These are phyloP conservation scores for Lentinula sp. DNA, from an alignment of 768 basidiomycete genomes.

Conservation along the genomic window DNA sequence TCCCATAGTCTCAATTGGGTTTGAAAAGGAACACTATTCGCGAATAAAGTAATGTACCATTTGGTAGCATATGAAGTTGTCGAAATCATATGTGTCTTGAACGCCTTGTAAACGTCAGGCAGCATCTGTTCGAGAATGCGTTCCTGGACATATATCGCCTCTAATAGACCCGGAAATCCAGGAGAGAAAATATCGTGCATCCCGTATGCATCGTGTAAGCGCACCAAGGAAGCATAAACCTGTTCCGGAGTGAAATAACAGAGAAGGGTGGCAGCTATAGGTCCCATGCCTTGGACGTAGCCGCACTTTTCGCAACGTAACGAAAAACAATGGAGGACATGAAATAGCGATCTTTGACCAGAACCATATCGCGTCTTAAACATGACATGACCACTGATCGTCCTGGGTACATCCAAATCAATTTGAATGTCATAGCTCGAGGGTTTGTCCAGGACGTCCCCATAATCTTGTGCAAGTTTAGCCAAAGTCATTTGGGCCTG, in stretches of 20 bases:
- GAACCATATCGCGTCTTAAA: slow-evolving; percentile 95
- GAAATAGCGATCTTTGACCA: slow-evolving; percentile 93
- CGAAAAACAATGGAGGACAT: slow-evolving; percentile 90
- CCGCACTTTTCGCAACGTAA: slow-evolving; percentile 81
- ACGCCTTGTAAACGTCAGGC: slow-evolving; percentile 83
- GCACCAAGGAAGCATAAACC: slow-evolving; percentile 77
- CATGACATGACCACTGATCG: slow-evolving; percentile 90
- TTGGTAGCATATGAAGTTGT: slow-evolving; percentile 96
- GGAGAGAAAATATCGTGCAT: slow-evolving; percentile 89
- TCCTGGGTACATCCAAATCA: slow-evolving; percentile 94
- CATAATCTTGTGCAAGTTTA: slow-evolving; percentile 43
- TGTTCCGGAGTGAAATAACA: slow-evolving; percentile 92
- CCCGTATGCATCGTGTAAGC: slow-evolving; percentile 83
- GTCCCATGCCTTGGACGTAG: slow-evolving; percentile 99
- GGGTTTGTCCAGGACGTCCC: slow-evolving; percentile 66
- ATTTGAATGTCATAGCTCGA: slow-evolving; percentile 95
- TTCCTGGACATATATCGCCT: slow-evolving; percentile 96
- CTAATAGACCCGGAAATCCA: slow-evolving; percentile 93
- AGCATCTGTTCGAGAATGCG: slow-evolving; percentile 80
- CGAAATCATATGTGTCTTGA: slow-evolving; percentile 84
- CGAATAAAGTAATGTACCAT: slow-evolving; percentile 98
- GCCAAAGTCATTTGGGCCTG: slow-evolving; percentile 25
- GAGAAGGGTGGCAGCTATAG: slow-evolving; percentile 89
- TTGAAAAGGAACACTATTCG: slow-evolving; percentile 93
- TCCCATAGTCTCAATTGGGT: slow-evolving; percentile 95